Conservation (phyloP, 495 filamentous ascomycete genomes). For the Neurospora sp. region DNA sequence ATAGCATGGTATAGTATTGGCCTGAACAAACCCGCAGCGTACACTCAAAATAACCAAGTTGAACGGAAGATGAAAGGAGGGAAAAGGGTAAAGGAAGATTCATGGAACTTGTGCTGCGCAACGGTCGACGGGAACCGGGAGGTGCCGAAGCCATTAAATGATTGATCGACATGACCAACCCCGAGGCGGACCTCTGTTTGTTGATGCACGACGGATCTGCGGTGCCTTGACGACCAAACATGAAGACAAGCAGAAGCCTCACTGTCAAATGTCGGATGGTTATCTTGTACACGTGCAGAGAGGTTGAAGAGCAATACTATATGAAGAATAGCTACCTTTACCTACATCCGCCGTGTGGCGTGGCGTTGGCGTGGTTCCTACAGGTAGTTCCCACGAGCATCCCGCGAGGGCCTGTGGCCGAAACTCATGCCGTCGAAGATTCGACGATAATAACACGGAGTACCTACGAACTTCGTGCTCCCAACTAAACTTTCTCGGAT, state of each 20-base stretch:
- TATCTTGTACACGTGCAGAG: no score
- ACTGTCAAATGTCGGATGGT: no score
- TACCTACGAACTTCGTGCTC: neutral
- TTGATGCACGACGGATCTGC: neutral
- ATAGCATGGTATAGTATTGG: neutral
- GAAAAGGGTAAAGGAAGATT: neutral
- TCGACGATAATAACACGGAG: neutral
- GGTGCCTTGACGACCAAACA: neutral
- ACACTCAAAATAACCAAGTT: neutral
- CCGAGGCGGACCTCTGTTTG: neutral
- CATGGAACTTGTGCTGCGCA: neutral
- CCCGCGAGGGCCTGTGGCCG: neutral
- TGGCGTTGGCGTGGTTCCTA: neutral
- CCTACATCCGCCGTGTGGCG: neutral
- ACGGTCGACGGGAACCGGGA: neutral
- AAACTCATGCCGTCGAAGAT: no score
- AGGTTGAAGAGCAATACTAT: neutral
- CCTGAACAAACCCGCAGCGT: neutral
- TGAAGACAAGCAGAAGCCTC: neutral
- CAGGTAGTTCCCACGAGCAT: neutral
- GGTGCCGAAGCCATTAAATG: neutral
- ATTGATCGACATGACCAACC: neutral
- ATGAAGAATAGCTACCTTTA: neutral
- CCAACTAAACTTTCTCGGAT: neutral
- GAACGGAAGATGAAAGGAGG: neutral